phyloP scores from a whole-genome alignment of 768 basidiomycete species.

The Cantharellus anzutake region DNA sequence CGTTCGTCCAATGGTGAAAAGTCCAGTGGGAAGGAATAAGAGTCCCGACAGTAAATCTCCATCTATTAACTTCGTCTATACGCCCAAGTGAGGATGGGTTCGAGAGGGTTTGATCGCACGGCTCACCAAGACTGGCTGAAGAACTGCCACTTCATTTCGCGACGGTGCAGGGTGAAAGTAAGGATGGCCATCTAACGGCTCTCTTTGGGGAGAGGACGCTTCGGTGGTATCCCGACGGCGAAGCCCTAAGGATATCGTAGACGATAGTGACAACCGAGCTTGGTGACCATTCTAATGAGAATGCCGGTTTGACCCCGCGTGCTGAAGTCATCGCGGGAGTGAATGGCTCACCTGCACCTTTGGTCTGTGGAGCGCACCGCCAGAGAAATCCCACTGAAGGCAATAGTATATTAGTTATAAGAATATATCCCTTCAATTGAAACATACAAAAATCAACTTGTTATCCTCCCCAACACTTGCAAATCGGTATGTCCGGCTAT shows the following conservation, averaged over 20 bases:
- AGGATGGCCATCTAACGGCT: neutral
- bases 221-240: slow-evolving; percentile 16
- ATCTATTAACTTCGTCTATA: slow-evolving; percentile 63
- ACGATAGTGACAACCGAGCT: slow-evolving; percentile 60
- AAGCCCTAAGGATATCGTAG: slow-evolving; percentile 52
- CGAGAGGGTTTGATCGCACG: neutral
- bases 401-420: slow-evolving; percentile 10
- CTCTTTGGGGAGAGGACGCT: neutral
- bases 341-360: slow-evolving; percentile 36
- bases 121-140: slow-evolving; percentile 77
- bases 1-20: slow-evolving; percentile 60
- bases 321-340: slow-evolving; percentile 18
- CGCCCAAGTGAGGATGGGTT: slow-evolving; percentile 2
- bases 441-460: slow-evolving; percentile 65
- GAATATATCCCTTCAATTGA: slow-evolving; percentile 4
- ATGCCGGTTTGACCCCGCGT: neutral
- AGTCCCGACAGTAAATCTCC: slow-evolving; percentile 57
- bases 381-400: slow-evolving; percentile 82
- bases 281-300: slow-evolving; percentile 26
- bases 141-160: slow-evolving; percentile 70
- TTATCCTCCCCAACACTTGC: slow-evolving; percentile 96
- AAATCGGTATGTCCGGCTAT: slow-evolving; percentile 72
- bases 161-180: slow-evolving; percentile 75
- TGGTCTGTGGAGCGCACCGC: slow-evolving; percentile 75
- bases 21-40: slow-evolving; percentile 54